A percentile compares a stretch with the other conserved stretches of the same genome.
phyloP scores from a whole-genome alignment of 805 yeast species.

The Candida multigemmis region DNA sequence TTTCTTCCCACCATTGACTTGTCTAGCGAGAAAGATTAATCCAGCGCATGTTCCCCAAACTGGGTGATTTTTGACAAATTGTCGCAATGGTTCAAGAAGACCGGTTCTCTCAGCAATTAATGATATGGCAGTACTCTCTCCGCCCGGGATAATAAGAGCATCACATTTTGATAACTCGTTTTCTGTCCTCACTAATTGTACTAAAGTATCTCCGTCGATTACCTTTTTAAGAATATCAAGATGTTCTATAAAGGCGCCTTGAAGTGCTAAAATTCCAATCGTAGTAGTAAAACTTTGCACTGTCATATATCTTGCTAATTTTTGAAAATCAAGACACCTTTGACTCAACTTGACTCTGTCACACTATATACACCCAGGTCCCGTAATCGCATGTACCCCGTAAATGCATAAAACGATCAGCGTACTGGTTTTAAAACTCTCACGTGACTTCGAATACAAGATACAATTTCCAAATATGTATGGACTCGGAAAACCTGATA shows the following conservation, averaged over 20 bases:
- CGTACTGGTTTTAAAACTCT: no score
- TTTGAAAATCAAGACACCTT: no score
- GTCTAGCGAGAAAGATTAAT: constrained; percentile 52
- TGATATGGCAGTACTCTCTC: constrained; percentile 65
- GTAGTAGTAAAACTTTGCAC: constrained; percentile 8
- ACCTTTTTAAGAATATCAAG: constrained; percentile 37
- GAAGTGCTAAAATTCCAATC: constrained; percentile 69
- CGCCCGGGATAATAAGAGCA: constrained; percentile 65
- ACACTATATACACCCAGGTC: no score
- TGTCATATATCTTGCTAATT: no score
- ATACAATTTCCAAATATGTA: no score
- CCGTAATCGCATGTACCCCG: no score
- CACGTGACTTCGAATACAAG: no score
- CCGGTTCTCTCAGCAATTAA: constrained; percentile 59
- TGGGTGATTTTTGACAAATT: constrained; percentile 44
- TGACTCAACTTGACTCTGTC: no score
- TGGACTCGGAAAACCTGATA: no score
- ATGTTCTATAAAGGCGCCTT: constrained; percentile 75
- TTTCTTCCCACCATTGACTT: constrained; percentile 41
- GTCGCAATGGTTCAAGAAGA: constrained; percentile 43
- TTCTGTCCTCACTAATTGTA: constrained; percentile 40
- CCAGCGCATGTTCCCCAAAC: constrained; percentile 91
- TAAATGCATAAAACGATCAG: no score
- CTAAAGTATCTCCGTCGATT: constrained; percentile 4
- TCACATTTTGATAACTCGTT: constrained; percentile 42